These are phyloP conservation scores for Acrasis kona DNA, from an alignment of 78 protist genomes.

Conservation along the genomic window DNA sequence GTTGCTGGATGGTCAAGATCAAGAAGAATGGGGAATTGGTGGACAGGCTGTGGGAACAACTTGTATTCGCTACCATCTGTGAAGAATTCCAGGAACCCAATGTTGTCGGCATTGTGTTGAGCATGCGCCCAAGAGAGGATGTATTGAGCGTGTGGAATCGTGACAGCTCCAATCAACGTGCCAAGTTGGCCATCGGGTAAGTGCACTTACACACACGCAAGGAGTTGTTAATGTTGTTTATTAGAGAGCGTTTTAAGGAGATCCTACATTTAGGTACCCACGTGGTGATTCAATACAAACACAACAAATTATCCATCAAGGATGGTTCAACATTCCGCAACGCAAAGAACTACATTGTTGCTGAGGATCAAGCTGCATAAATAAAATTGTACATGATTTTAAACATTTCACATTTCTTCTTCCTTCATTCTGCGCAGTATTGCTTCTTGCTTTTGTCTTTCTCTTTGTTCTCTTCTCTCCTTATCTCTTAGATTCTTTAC, in stretches of 20 bases:
- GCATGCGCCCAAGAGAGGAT: background rate
- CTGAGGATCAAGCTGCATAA: too few species aligned
- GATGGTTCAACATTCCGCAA: too few species aligned
- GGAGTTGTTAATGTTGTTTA: background rate
- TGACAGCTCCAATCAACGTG: background rate
- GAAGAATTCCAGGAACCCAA: constrained; percentile 3
- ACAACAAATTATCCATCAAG: background rate
- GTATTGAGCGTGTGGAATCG: background rate
- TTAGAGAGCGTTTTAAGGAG: background rate
- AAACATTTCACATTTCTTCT: too few species aligned
- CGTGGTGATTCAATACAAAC: background rate
- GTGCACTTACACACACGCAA: background rate
- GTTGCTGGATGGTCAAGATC: constrained; percentile 12
- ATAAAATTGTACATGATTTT: too few species aligned
- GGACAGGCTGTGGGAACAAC: constrained; percentile 21
- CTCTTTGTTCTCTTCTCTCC: too few species aligned
- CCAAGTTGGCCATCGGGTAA: background rate
- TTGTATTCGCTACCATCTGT: constrained; percentile 10
- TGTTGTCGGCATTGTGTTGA: constrained; percentile 1
- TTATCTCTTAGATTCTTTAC: too few species aligned
- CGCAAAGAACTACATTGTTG: too few species aligned
- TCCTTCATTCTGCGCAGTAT: too few species aligned
- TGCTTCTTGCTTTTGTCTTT: too few species aligned
- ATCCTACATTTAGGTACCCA: background rate
- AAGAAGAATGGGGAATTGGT: background rate